Evolutionary conservation across 2,329 filamentous ascomycete genomes (phyloP).

Genomic region (Amauroascus verrucosus): DNA sequence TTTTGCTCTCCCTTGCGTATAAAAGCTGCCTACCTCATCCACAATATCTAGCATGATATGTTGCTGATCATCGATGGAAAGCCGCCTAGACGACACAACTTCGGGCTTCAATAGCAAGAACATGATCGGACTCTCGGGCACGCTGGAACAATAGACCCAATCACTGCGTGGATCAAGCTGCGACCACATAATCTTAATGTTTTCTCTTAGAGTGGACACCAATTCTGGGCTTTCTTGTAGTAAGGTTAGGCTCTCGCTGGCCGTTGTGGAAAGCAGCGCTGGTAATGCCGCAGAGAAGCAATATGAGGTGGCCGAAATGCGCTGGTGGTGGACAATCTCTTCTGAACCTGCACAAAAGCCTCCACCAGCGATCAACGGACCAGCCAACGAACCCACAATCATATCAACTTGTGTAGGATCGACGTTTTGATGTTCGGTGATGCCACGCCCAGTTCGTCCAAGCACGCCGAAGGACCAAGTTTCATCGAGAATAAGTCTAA

Average conservation of each 20-base stretch:
- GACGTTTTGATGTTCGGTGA: slow-evolving; percentile 95
- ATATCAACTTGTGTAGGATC: slow-evolving; percentile 90
- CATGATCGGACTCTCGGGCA: slow-evolving; percentile 76
- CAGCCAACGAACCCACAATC: slow-evolving; percentile 87
- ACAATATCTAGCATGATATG: slow-evolving; percentile 77
- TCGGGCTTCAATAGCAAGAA: slow-evolving; percentile 75
- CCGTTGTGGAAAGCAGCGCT: slow-evolving; percentile 88
- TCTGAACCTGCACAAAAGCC: slow-evolving; percentile 89
- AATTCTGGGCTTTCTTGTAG: slow-evolving; percentile 81
- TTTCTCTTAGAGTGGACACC: slow-evolving; percentile 67
- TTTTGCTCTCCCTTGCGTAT: background rate
- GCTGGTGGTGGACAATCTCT: slow-evolving; percentile 92
- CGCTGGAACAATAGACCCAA: slow-evolving; percentile 76
- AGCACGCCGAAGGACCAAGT: slow-evolving; percentile 95
- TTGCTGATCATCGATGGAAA: slow-evolving; percentile 69
- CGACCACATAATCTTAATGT: slow-evolving; percentile 71
- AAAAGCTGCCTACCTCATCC: slow-evolving; percentile 62
- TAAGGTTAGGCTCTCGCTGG: slow-evolving; percentile 78
- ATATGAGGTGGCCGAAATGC: slow-evolving; percentile 82
- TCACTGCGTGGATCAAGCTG: slow-evolving; percentile 90
- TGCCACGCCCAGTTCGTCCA: slow-evolving; percentile 77
- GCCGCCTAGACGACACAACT: slow-evolving; percentile 58
- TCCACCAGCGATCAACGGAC: slow-evolving; percentile 80
- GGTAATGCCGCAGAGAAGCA: slow-evolving; percentile 93
- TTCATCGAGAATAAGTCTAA: slow-evolving; percentile 93